Evolutionary conservation across 768 basidiomycete species (phyloP).

Genomic region (Russula virescens): DNA sequence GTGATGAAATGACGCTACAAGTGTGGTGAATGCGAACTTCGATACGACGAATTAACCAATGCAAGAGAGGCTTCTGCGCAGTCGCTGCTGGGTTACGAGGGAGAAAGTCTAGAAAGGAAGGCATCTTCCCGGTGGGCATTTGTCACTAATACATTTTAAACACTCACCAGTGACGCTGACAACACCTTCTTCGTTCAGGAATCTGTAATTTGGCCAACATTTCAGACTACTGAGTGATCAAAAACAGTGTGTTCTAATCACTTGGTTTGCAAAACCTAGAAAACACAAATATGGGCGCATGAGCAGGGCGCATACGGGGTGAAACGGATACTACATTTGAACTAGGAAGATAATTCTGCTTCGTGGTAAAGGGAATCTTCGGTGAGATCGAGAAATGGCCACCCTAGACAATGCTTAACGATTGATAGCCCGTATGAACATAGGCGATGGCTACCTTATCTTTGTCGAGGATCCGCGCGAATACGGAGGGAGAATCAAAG

Average conservation of each 20-base stretch:
- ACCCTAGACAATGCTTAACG: slow-evolving; percentile 41
- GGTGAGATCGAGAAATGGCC: slow-evolving; percentile 92
- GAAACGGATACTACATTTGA: slow-evolving; percentile 52
- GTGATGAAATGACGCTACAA: background rate
- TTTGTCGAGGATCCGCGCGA: slow-evolving; percentile 85
- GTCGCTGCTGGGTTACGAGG: slow-evolving; percentile 51
- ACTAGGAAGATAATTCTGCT: slow-evolving; percentile 78
- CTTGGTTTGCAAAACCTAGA: slow-evolving; percentile 80
- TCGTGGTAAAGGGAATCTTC: slow-evolving; percentile 58
- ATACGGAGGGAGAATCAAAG: slow-evolving; percentile 91
- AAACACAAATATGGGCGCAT: slow-evolving; percentile 5
- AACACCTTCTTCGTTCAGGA: slow-evolving; percentile 84
- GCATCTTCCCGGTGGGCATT: slow-evolving; percentile 8
- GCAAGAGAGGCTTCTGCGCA: slow-evolving; percentile 56
- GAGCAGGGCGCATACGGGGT: background rate
- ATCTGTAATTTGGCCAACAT: slow-evolving; percentile 34
- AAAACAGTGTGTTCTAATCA: slow-evolving; percentile 19
- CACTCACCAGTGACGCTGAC: slow-evolving; percentile 67
- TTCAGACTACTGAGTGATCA: background rate
- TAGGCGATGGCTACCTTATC: slow-evolving; percentile 43
- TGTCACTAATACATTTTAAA: background rate
- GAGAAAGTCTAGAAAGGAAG: slow-evolving; percentile 54
- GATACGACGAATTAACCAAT: slow-evolving; percentile 80
- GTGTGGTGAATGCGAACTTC: slow-evolving; percentile 40
- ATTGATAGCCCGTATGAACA: background rate